These are phyloP conservation scores for Samsoniella hepiali DNA, from an alignment of 2,329 filamentous ascomycete species.

Conservation along the genomic window DNA sequence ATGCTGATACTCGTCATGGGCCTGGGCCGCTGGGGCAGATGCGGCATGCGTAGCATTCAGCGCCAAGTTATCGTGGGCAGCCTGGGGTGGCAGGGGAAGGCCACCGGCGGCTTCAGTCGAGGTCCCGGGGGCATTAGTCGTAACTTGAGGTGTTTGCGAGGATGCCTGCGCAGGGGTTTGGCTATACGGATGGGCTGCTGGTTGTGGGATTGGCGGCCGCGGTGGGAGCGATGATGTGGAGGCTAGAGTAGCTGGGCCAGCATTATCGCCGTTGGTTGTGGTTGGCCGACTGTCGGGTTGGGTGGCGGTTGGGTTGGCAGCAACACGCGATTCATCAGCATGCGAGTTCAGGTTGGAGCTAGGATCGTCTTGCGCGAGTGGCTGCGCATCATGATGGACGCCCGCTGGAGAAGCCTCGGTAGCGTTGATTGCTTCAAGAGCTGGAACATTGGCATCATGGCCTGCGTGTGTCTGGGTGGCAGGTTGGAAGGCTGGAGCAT, in stretches of 20 bases:
- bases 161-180: constrained; percentile 27
- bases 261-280: constrained; percentile 28
- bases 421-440: background rate
- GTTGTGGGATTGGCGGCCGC: constrained; percentile 42
- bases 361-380: background rate
- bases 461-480: constrained; percentile 14
- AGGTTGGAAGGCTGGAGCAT: constrained; percentile 9
- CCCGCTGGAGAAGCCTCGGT: background rate
- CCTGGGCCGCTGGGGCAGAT: constrained; percentile 36
- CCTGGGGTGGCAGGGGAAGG: constrained; percentile 30
- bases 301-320: constrained; percentile 19
- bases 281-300: constrained; percentile 27
- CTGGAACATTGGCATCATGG: constrained; percentile 7
- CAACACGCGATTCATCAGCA: constrained; percentile 29
- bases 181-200: constrained; percentile 35
- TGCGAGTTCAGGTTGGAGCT: constrained; percentile 21
- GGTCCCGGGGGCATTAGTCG: constrained; percentile 32
- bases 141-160: constrained; percentile 27
- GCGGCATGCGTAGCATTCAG: background rate
- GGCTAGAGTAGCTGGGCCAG: constrained; percentile 32
- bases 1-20: constrained; percentile 51
- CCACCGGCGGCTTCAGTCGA: constrained; percentile 31
- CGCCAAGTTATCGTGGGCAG: constrained; percentile 28
- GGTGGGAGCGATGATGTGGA: constrained; percentile 45
- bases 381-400: background rate